Evolutionary conservation across 2,329 filamentous ascomycete genomes (phyloP).

Genomic region (Colletotrichum liriopes): DNA sequence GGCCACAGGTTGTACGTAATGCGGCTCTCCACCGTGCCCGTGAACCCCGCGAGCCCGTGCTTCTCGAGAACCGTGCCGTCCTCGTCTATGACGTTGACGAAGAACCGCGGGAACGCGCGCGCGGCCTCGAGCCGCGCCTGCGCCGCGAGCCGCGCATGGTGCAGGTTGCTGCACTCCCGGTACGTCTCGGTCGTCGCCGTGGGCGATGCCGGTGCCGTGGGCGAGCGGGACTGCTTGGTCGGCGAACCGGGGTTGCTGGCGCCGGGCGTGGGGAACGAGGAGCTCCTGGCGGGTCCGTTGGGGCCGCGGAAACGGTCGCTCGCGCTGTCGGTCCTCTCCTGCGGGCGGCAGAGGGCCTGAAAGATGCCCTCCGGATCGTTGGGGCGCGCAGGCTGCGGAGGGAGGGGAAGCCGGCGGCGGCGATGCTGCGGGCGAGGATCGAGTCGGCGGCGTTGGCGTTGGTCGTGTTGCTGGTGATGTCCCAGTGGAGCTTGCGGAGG

Average conservation of each 20-base stretch:
- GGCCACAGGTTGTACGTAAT: constrained; percentile 75
- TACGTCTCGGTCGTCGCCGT: constrained; percentile 39
- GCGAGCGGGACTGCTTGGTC: constrained; percentile 53
- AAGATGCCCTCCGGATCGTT: constrained; percentile 79
- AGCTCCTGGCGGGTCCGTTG: constrained; percentile 25
- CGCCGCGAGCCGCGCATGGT: constrained; percentile 72
- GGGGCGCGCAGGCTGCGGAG: constrained; percentile 72
- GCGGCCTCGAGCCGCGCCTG: constrained; percentile 76
- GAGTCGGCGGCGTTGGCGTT: constrained; percentile 68
- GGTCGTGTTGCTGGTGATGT: constrained; percentile 68
- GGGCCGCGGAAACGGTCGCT: constrained; percentile 62
- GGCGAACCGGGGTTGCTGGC: constrained; percentile 47
- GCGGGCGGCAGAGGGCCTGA: constrained; percentile 78
- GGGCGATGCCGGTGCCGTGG: constrained; percentile 53
- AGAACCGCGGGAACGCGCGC: constrained; percentile 67
- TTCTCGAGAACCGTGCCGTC: constrained; percentile 66
- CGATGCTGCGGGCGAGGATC: constrained; percentile 76
- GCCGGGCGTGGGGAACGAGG: constrained; percentile 43
- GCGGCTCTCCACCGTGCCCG: constrained; percentile 72
- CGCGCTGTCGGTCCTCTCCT: constrained; percentile 67
- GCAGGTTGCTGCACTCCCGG: constrained; percentile 61
- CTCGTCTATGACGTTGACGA: constrained; percentile 71
- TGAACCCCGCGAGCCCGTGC: constrained; percentile 71
- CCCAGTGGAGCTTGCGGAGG: constrained; percentile 74
- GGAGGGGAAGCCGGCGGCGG: constrained; percentile 73